Evolutionary conservation across 1,284 basidiomycete species (phyloP).

Genomic region (Phlebopus sp.): DNA sequence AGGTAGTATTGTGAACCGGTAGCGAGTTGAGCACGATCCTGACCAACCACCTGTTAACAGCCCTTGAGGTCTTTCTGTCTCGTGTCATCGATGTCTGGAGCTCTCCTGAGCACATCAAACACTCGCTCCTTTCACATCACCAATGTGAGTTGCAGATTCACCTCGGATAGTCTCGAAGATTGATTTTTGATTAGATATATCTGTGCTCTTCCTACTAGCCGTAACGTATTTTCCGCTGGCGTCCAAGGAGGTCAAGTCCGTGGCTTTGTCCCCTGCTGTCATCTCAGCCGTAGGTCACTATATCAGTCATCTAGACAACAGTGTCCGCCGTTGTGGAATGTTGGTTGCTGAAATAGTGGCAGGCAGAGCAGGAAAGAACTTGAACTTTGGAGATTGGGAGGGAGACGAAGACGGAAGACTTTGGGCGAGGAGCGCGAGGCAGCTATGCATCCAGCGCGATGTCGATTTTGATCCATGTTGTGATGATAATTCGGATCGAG

Average conservation of each 20-base stretch:
- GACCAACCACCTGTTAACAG: constrained; percentile 32
- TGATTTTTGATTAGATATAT: constrained; percentile 51
- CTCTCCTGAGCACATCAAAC: constrained; percentile 63
- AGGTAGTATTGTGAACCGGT: constrained; percentile 32
- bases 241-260: constrained; percentile 38
- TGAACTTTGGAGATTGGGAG: constrained; percentile 86
- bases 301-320: constrained; percentile 74
- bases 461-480: constrained; percentile 39
- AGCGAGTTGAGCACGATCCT: constrained; percentile 1
- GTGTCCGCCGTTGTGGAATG: constrained; percentile 90
- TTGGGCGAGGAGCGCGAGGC: constrained; percentile 63
- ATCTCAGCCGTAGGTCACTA: constrained; percentile 75
- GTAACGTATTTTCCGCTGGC: constrained; percentile 57
- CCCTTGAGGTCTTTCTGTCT: constrained; percentile 46
- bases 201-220: constrained; percentile 64
- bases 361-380: constrained; percentile 52
- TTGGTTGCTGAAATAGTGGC: constrained; percentile 84
- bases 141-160: constrained; percentile 47
- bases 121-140: constrained; percentile 68
- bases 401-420: constrained; percentile 66
- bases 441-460: constrained; percentile 51
- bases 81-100: constrained; percentile 61
- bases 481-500: constrained; percentile 6
- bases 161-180: constrained; percentile 1
- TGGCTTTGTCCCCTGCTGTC: constrained; percentile 61